Conservation (phyloP, 345 rosid genomes). For the Euphorbia tirucalli region DNA sequence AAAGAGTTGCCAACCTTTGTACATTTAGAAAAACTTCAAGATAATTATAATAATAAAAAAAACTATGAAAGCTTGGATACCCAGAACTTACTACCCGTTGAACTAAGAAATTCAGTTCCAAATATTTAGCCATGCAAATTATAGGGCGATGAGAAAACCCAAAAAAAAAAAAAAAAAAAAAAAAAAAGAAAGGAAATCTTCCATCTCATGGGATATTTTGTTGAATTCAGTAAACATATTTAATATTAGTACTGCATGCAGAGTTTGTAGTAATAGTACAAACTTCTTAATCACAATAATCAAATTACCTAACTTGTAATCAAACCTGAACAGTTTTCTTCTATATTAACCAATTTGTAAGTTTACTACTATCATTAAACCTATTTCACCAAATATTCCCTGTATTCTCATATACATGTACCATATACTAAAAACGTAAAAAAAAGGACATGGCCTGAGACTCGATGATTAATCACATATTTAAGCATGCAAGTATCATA, state of each 20-base stretch:
- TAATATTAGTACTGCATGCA: neutral
- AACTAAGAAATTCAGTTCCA: too few species aligned
- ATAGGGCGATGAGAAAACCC: too few species aligned
- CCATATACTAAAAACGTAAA: neutral
- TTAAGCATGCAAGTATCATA: neutral
- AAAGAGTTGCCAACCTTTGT: neutral
- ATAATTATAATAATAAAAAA: too few species aligned
- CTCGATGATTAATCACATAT: neutral
- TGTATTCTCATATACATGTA: neutral
- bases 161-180: too few species aligned
- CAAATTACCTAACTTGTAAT: neutral
- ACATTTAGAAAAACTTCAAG: too few species aligned
- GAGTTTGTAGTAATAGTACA: neutral
- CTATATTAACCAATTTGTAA: too few species aligned
- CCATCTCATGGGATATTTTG: too few species aligned
- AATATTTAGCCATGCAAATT: too few species aligned
- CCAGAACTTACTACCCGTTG: too few species aligned
- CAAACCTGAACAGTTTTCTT: neutral
- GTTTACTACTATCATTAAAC: neutral
- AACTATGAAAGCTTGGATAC: too few species aligned
- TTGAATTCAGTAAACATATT: too few species aligned
- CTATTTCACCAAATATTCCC: neutral
- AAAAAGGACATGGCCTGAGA: neutral
- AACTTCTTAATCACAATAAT: neutral
- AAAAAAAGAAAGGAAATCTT: too few species aligned